Evolutionary conservation across 805 yeast genomes (phyloP), one percentile per base, ranked within the genome.

Genomic region (Yamadazyma tumulicola): DNA sequence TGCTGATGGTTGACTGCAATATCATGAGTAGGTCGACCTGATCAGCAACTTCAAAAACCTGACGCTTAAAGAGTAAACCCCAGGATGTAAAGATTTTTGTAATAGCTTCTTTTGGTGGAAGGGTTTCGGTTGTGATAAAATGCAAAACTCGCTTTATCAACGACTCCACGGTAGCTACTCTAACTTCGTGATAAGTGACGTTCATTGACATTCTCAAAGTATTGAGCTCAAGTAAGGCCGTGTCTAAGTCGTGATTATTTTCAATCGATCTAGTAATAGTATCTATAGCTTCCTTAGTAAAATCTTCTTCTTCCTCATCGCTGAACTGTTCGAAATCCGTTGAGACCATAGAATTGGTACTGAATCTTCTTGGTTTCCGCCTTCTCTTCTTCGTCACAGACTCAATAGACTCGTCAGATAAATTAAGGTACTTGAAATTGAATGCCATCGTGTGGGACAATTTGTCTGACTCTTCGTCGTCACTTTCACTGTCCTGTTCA

Each of bases 191-290:
- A 59, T 93, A 91, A 0, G 93, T 75, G 12, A 88, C 98, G 56
- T 93, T 87, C 93, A 89, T 84, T 51, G 96, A 86, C 98, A 93
- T 91, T 63, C 97, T 75, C 52, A 93, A 71, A 0, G 98, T 93
- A 56, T 91, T 91, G 50, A 93, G 74, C 63, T 93, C 98, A 40
- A 93, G 66, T 44, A 87, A 64, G 0, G 98, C 97, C 10, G 96
- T 89, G 55, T 91, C 97, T 41, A 87, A 70, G 51, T 85, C 95
- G 59, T 93, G 98, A 57, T 87, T 85, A 52, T 89, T 82, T 47
- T 85, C 91, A 59, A 93, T 74, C 1, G 98, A 95, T 54, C 98
- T 75, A 48, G 81, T 86, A 20, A 93, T 85, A 0, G 97, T 87
- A 8, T 95, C 96, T 39, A 83, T 69, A n/a, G 96, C 98, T 67